These are phyloP conservation scores for Phaffomyces opuntiae DNA, from an alignment of 805 yeast genomes.

Conservation along the genomic window DNA sequence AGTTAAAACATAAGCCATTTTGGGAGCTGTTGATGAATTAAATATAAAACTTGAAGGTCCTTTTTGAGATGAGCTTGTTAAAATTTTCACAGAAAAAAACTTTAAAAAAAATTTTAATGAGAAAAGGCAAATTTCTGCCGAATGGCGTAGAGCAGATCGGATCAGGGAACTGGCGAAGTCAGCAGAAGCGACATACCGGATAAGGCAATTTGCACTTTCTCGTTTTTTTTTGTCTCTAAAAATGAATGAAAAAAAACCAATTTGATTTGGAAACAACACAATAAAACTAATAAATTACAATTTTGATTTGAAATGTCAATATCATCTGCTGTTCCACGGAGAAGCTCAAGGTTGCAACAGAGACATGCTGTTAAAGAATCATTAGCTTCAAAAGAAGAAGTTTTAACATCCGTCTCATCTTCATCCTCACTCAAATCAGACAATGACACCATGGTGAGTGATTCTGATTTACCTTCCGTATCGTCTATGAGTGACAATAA, in stretches of 20 bases:
- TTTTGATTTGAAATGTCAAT: background rate
- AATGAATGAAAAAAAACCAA: background rate
- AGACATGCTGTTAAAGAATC: background rate
- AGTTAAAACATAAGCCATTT: constrained; percentile 83
- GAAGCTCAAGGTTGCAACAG: background rate
- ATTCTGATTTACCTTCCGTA: constrained; percentile 2
- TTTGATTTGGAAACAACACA: background rate
- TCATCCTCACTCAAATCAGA: constrained; percentile 8
- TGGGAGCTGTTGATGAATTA: background rate
- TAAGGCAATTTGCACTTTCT: background rate
- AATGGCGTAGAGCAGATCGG: background rate
- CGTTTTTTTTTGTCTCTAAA: background rate
- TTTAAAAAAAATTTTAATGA: background rate
- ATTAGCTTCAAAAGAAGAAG: background rate
- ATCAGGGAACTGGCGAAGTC: background rate
- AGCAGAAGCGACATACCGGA: background rate
- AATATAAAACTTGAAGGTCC: background rate
- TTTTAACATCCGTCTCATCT: constrained; percentile 7
- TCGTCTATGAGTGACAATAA: constrained; percentile 4
- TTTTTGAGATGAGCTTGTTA: constrained; percentile 4
- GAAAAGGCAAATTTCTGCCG: background rate
- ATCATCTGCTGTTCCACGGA: background rate
- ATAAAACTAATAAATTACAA: background rate
- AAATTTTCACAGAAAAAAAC: constrained; percentile 8
- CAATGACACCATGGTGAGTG: constrained; percentile 6